Base-by-base conservation (phyloP, 352 stramenopile genomes). In the Pythium catenulatum region DNA sequence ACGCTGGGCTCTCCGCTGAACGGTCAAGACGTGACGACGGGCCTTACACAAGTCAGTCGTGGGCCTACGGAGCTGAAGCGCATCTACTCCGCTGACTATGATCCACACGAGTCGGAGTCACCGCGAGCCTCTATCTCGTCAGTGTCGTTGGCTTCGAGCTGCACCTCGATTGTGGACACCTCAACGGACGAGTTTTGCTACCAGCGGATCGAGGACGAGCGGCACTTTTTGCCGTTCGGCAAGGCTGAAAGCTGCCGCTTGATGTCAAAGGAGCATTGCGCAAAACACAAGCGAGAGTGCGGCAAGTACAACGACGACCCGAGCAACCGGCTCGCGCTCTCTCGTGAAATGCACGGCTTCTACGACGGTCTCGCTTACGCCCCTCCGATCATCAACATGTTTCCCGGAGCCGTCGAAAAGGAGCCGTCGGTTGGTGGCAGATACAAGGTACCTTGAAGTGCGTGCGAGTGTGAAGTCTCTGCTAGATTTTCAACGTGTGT, bases 131-230 rank as follows among this genome's bases (percentile, higher is more conserved):
- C 78, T 15, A 66, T 79, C 19, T 85, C 66, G 45, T 74, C 56
- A 21, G 72, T 77, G 41, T 85, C 50, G 23, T 48, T 74, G 66
- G 56, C 78, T 4, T 30, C 41, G 5, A 79, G 54, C 39, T 54
- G 76, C 19, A 52, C n/a, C n/a, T n/a, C 79, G 25, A 15, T 81
- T 50, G 6, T 86, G 79, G 80, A 87, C 54, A 2, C 69, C 34
- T 48, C 58, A 19, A 87, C 58, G 23, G 69, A 82, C 45, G 45
- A 77, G 58, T 87, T 87, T 72, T 56, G 46, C 39, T 82, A 82
- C 45, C 59, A 87, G 73, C 80, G 80, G 59, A 87, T 87, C 61
- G 80, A 87, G 50, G 45, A 72, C 30, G 69, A 82, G 56, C 69
- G 61, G 17, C 72, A 61, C 34, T 81, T 82, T 45, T 9, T 70